Conservation (phyloP, 768 basidiomycete genomes). For the Pleurotus sapidus region DNA sequence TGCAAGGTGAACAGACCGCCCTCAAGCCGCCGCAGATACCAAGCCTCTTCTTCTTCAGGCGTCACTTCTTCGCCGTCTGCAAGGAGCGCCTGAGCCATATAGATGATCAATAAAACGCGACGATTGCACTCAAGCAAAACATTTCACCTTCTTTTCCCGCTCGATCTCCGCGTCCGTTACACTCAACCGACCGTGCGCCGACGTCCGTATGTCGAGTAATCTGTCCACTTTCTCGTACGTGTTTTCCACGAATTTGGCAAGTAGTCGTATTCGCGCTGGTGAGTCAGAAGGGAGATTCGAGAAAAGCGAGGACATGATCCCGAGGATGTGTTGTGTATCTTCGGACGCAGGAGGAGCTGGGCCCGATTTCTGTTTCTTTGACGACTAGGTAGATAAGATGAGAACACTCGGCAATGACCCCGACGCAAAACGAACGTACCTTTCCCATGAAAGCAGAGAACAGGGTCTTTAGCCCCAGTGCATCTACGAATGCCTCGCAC, state of each 20-base stretch:
- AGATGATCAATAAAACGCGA: not conserved
- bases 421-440: conserved; percentile 37
- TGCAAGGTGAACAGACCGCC: conserved; percentile 88
- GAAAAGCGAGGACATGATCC: conserved; percentile 84
- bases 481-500: conserved; percentile 87
- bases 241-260: conserved; percentile 92
- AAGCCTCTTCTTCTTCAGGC: conserved; percentile 65
- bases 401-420: not conserved
- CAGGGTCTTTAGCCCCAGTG: conserved; percentile 82
- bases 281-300: conserved; percentile 88
- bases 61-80: conserved; percentile 55
- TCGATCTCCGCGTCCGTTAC: conserved; percentile 66
- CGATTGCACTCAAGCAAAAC: not conserved
- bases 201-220: conserved; percentile 82
- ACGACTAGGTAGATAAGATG: conserved; percentile 25
- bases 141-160: conserved; percentile 60
- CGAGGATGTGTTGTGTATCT: conserved; percentile 84
- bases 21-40: conserved; percentile 86
- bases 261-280: conserved; percentile 69
- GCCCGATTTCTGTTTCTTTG: conserved; percentile 63
- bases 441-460: conserved; percentile 96
- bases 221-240: conserved; percentile 96
- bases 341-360: conserved; percentile 58
- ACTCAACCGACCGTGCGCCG: conserved; percentile 57
- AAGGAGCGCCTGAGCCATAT: conserved; percentile 41